Percentiles rank a stretch among this genome's conserved stretches.
Evolutionary conservation across 805 yeast genomes (phyloP).

Genomic region (Candida palmyrensis): DNA sequence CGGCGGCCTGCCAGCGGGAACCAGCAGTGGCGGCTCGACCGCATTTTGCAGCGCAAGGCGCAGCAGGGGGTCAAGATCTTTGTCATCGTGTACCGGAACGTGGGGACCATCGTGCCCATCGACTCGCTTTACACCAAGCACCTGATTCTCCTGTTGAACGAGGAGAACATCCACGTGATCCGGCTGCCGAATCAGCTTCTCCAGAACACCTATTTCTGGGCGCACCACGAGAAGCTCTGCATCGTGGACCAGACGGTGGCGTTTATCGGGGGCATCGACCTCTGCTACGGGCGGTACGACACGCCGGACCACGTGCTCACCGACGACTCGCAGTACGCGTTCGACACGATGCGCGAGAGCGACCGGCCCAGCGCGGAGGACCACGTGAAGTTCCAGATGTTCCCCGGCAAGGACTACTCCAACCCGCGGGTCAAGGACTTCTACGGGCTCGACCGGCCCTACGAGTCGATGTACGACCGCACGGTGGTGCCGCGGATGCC

Average conservation of each 20-base stretch:
- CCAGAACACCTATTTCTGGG: constrained; percentile 96
- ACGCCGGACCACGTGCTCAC: constrained; percentile 90
- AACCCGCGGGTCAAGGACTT: constrained; percentile 93
- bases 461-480: constrained; percentile 88
- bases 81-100: constrained; percentile 88
- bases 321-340: constrained; percentile 56
- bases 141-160: constrained; percentile 76
- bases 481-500: constrained; percentile 88
- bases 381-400: constrained; percentile 52
- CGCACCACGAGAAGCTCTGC: constrained; percentile 93
- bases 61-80: constrained; percentile 92
- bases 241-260: constrained; percentile 84
- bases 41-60: constrained; percentile 84
- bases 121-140: constrained; percentile 95
- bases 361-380: constrained; percentile 35
- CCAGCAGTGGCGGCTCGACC: constrained; percentile 88
- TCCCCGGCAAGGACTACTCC: constrained; percentile 97
- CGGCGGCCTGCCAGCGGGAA: constrained; percentile 94
- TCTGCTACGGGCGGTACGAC: constrained; percentile 94
- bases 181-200: constrained; percentile 94
- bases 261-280: constrained; percentile 91
- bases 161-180: constrained; percentile 77
- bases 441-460: constrained; percentile 73
- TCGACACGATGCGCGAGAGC: constrained; percentile 23
- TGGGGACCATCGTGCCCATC: constrained; percentile 86